Base-by-base conservation (phyloP, 75 land plant genomes). In the Chamaecyparis obtusa region DNA sequence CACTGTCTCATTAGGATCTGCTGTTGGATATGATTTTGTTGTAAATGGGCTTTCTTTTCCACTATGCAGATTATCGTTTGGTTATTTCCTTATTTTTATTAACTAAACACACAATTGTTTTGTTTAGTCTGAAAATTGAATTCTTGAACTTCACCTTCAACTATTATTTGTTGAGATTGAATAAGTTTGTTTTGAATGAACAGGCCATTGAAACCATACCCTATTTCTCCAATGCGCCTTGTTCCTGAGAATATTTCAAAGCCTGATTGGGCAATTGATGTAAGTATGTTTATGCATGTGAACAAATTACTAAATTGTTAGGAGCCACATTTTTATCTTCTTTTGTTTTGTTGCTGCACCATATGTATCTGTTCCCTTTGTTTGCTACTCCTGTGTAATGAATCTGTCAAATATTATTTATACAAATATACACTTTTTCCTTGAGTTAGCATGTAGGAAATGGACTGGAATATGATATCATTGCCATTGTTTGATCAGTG, bases 251-350 rank as follows among this genome's bases (percentile, higher is more conserved):
- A 89, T 82, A 95, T 96, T 84, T 92, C 91, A 37, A 91, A 88
- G 56, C 99, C 99, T 78, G 99, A 98, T 51, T 98, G 99, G 99
- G 97, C 99, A 54, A 33, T 83, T 89, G 94, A 94, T 95, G 99
- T 97, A 71, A 91, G 91, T 84, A 77, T 84, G 41, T 77, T 82
- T 80, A 48, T 41, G 30, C 24, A 71, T 84, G 64, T 17, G 21
- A 49, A 8, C 41, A 32, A 17, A 49, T 84, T 51, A 10, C 8
- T 33, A 8, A 54, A 1, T 30, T 49, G 54, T 84, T 54, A 84
- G 30, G 33, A 41, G 30, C 32, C 16, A 19, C 8, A 49, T 13
- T 84, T 35, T 80, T 41, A 44, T 41, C 2, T 80, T 80, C 9
- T 10, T 30, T 44, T 15, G 3, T 80, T 39, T 5, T 39, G 9